Evolutionary conservation across 176 grass and related monocot genomes (phyloP).

Genomic region (Carex myosuroides): DNA sequence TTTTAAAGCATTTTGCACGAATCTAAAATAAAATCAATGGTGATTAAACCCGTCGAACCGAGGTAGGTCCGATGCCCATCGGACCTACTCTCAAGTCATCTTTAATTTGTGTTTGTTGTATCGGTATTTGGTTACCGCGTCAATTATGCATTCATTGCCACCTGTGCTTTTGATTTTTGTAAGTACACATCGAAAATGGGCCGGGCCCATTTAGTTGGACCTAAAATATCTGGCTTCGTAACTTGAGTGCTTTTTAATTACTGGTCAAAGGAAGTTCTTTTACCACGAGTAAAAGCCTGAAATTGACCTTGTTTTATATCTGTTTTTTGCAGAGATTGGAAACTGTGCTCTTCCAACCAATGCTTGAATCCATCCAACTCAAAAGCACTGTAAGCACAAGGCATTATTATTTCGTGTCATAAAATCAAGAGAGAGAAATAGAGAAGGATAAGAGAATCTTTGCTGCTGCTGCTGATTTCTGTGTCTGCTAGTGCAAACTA

Average conservation of each 20-base stretch:
- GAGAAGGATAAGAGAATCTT: slow-evolving; percentile 10
- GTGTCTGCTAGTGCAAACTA: neutral
- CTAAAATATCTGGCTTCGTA: neutral
- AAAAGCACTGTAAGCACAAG: neutral
- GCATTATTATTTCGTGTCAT: slow-evolving; percentile 6
- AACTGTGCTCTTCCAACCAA: slow-evolving; percentile 3
- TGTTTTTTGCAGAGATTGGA: slow-evolving; percentile 2
- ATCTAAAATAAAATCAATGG: too few species aligned
- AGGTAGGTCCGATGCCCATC: too few species aligned
- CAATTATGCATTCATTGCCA: slow-evolving; percentile 3
- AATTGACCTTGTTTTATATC: neutral
- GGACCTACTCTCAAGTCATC: too few species aligned
- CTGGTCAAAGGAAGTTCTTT: neutral
- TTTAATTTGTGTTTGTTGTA: neutral
- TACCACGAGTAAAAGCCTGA: neutral
- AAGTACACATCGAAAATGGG: neutral
- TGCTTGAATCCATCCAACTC: neutral
- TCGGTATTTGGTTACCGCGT: neutral
- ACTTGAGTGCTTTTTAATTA: neutral
- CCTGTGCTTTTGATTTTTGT: neutral
- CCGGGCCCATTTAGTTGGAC: slow-evolving; percentile 3
- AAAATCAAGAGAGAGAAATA: slow-evolving; percentile 11
- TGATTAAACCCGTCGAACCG: too few species aligned
- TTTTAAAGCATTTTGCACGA: too few species aligned
- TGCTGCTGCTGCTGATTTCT: neutral